Base-by-base conservation (phyloP, 2,329 filamentous ascomycete genomes). In the Colletotrichum sp. region DNA sequence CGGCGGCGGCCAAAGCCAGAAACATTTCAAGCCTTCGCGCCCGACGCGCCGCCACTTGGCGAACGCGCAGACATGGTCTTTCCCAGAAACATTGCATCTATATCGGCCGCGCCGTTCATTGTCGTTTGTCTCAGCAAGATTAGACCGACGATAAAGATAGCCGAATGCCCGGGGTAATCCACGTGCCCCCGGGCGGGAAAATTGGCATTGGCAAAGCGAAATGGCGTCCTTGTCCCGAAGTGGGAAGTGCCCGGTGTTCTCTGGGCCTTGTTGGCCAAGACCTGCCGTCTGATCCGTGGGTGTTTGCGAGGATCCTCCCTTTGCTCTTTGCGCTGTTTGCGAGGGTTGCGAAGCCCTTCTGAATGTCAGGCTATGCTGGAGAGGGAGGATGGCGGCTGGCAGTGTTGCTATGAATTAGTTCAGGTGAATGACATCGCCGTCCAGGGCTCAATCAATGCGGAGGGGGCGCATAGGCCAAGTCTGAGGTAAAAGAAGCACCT, bases 221-320 rank as follows among this genome's bases (percentile, higher is more conserved):
- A 74, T 72, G 55, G 31, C 64, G 72, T n/a, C 18, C 36, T 57
- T 71, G 33, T 51, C 72, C 72, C 29, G 29, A 74, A 47, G 62
- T 54, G 72, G 72, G 68, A 73, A 62, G 72, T 55, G 47, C 16
- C 29, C 72, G 58, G 59, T 43, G 55, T 59, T 65, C 24, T 15
- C 59, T n/a, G 62, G 71, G 33, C 31, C 43, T 34, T 66, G 72
- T 71, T 71, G 63, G 68, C 72, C 71, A 73, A 71, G 68, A 66
- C 62, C 72, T 74, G 72, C 72, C 72, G 72, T 74, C 68, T 57
- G 72, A 74, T 74, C 72, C 72, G 72, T 34, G 34, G 31, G 54
- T 73, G 64, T 58, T 66, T 66, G 64, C 64, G 27, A 38, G 31
- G 51, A 36, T 36, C 57, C 65, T 67, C 54, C 51, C 51, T 58